Evolutionary conservation across 208 protist species (phyloP).

Genomic region (Strigomonas culicis): DNA sequence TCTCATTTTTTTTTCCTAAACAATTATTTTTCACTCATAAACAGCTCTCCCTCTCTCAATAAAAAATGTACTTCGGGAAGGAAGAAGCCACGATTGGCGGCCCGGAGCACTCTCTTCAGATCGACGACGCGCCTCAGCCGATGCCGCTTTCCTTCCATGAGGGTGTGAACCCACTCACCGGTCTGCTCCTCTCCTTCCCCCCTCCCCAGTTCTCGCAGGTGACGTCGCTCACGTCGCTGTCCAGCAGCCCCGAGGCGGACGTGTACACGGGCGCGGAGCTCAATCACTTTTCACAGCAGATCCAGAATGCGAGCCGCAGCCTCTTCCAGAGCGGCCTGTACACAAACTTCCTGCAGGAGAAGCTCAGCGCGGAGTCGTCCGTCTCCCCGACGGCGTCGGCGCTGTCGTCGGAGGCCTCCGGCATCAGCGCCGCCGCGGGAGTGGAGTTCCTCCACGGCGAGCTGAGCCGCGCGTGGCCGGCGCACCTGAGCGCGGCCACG

Average conservation of each 20-base stretch:
- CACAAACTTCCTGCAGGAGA: constrained; percentile 37
- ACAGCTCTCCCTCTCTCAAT: not conserved
- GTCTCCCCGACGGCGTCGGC: not conserved
- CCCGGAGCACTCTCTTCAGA: not conserved
- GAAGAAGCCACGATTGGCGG: not conserved
- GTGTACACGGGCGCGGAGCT: constrained; percentile 11
- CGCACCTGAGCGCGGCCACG: not conserved
- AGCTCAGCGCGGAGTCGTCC: constrained; percentile 28
- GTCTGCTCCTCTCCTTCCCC: constrained; percentile 51
- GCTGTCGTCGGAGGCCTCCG: not conserved
- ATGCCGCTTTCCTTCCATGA: constrained; percentile 21
- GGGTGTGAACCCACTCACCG: constrained; percentile 33
- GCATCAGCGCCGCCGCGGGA: not conserved
- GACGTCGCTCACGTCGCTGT: not conserved
- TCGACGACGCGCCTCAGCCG: constrained; percentile 3
- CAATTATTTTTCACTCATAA: constrained; percentile 1
- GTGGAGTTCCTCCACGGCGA: not conserved
- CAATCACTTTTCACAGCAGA: constrained; percentile 19
- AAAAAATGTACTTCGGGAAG: not conserved
- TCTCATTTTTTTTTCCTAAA: constrained; percentile 7
- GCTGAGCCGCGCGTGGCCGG: not conserved
- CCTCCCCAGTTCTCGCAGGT: constrained; percentile 15
- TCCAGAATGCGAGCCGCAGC: constrained; percentile 31
- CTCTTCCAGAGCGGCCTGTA: constrained; percentile 26
- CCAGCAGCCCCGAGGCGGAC: constrained; percentile 1